Percentiles rank a stretch among this genome's conserved stretches.
Evolutionary conservation across 352 stramenopile genomes (phyloP).

Genomic region (Phytophthora pseudosyringae): DNA sequence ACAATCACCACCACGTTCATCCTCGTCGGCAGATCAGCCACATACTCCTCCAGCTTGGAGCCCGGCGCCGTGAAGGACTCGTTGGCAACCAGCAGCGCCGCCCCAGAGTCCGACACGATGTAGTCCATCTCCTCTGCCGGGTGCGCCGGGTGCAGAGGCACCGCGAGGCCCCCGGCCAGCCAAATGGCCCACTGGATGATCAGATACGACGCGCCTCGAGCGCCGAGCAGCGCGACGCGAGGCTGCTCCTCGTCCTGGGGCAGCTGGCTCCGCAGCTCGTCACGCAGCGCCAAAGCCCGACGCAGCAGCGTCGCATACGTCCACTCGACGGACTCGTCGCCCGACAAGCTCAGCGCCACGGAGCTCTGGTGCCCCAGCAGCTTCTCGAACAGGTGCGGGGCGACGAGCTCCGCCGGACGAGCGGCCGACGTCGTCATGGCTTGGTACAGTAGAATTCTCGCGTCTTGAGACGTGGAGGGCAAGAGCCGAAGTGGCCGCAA

Average conservation of each 20-base stretch:
- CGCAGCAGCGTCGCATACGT: conserved; percentile 54
- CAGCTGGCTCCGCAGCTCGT: conserved; percentile 31
- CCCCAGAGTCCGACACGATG: conserved; percentile 66
- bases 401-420: conserved; percentile 16
- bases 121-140: conserved; percentile 75
- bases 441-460: background rate
- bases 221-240: conserved; percentile 52
- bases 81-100: conserved; percentile 55
- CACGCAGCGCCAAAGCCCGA: conserved; percentile 40
- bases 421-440: conserved; percentile 9
- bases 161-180: conserved; percentile 65
- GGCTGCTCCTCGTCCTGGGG: conserved; percentile 25
- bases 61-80: conserved; percentile 38
- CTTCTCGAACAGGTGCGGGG: conserved; percentile 39
- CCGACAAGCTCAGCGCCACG: conserved; percentile 21
- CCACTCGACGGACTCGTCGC: conserved; percentile 32
- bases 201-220: conserved; percentile 59
- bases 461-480: background rate
- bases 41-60: conserved; percentile 36
- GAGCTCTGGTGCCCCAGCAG: conserved; percentile 33
- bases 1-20: conserved; percentile 36
- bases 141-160: conserved; percentile 68
- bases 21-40: conserved; percentile 19
- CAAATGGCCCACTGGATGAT: conserved; percentile 81
- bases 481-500: conserved; percentile 11